These are phyloP conservation scores for Penicillium sp. DNA, from an alignment of 2,329 filamentous ascomycete species.

Conservation along the genomic window DNA sequence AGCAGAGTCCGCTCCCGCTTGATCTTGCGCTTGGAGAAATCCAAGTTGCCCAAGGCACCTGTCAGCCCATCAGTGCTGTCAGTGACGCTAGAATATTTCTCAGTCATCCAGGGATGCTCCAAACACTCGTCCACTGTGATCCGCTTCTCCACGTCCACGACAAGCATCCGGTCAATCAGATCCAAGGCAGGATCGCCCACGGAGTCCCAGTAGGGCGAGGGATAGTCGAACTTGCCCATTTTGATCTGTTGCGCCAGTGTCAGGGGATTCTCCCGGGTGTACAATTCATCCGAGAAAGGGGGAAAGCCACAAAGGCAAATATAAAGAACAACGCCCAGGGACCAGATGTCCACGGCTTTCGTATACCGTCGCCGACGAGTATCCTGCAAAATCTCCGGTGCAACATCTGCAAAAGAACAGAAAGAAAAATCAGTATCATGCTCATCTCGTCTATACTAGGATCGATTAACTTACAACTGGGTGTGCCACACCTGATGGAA, in stretches of 20 bases:
- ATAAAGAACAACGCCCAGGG: conserved; percentile 93
- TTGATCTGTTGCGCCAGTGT: conserved; percentile 87
- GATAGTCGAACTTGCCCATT: conserved; percentile 85
- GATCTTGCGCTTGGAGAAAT: conserved; percentile 79
- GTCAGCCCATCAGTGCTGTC: conserved; percentile 93
- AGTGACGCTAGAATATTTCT: conserved; percentile 58
- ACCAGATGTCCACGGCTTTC: conserved; percentile 94
- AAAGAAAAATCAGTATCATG: neutral
- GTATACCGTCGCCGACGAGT: conserved; percentile 83
- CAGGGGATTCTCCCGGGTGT: conserved; percentile 77
- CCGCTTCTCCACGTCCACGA: conserved; percentile 78
- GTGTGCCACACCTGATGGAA: conserved; percentile 70
- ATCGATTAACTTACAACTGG: conserved; percentile 63
- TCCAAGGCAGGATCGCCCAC: conserved; percentile 86
- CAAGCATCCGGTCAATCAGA: conserved; percentile 91
- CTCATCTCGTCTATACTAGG: neutral
- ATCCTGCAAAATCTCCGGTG: conserved; percentile 88
- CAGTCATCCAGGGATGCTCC: conserved; percentile 83
- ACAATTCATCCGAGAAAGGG: conserved; percentile 93
- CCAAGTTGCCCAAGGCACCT: conserved; percentile 76
- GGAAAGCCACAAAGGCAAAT: conserved; percentile 97
- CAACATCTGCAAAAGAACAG: conserved; percentile 62
- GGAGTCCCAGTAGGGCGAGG: conserved; percentile 92
- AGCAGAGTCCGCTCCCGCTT: conserved; percentile 82
- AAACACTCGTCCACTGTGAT: conserved; percentile 90